Evolutionary conservation across 2,329 filamentous ascomycete genomes (phyloP), one percentile per base, ranked within the genome.

Genomic region (Raffaelea ambrosiae): DNA sequence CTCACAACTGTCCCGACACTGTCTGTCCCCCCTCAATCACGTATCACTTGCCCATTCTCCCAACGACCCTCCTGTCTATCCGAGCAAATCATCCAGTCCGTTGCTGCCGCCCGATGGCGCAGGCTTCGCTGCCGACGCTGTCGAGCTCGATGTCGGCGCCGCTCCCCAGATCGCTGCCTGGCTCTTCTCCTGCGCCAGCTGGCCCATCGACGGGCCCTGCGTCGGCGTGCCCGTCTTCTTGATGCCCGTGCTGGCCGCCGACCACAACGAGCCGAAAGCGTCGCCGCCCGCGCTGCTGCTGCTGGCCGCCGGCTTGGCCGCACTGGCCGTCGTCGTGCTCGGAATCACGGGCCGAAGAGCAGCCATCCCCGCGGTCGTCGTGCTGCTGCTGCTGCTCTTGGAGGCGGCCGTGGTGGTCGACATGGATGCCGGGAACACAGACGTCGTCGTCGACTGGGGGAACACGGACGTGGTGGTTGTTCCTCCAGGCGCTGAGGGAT

Each of bases 181-280:
- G 50, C 89, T 93, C 76, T 97, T 96, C 68, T 96, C 89, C 73
- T 96, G 96, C n/a, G 90, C 91, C 46, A 98, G 80, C 64, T 95
- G 90, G 26, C 89, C 90, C 68, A 98, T 77, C 48, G 90, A 90
- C 49, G 83, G 84, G 1, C 86, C 86, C 50, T 82, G 83, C 1
- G 84, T 85, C 47, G 74, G 70, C 10, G 76, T 72, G 2, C 81
- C 76, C 51, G 67, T 73, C 1, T 76, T 67, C 69, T 89, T 89
- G 54, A 89, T 77, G 42, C 83, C 82, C 11, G 76, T 76, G 54
- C 82, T 88, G 23, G 83, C 83, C 54, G 79, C 81, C 50, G 84
- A 84, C 80, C 94, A 94, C 31, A 98, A 74, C 19, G 83, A 86
- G 14, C 89, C 90, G 59, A 98, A 98, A 1, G 86, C 91, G 64